phyloP scores from a whole-genome alignment of 768 basidiomycete genomes.

The Tylopilus felleus region DNA sequence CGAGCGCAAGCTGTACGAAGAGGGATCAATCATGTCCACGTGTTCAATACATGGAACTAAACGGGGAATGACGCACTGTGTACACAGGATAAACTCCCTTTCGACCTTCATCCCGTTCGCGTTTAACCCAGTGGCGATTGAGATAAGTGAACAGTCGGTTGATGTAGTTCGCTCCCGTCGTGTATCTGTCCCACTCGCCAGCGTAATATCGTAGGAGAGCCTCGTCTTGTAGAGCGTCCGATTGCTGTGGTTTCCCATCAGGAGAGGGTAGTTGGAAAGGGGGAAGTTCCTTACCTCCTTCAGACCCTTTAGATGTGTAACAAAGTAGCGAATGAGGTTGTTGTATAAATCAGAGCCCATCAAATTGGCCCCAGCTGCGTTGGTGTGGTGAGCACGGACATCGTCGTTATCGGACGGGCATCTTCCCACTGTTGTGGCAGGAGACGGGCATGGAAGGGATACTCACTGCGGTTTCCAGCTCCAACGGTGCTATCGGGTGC shows the following conservation, averaged over 20 bases:
- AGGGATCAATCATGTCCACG: constrained; percentile 1
- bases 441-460: not conserved
- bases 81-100: constrained; percentile 95
- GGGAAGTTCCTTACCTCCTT: constrained; percentile 50
- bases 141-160: constrained; percentile 97
- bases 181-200: constrained; percentile 92
- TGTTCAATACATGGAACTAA: not conserved
- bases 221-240: constrained; percentile 81
- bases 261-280: constrained; percentile 12
- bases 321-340: constrained; percentile 89
- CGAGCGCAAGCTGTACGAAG: constrained; percentile 71
- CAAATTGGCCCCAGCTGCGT: constrained; percentile 81
- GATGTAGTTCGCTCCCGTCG: constrained; percentile 95
- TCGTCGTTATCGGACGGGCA: constrained; percentile 22
- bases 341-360: constrained; percentile 98
- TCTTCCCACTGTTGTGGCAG: constrained; percentile 22
- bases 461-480: constrained; percentile 56
- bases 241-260: constrained; percentile 46
- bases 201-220: constrained; percentile 89
- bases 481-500: constrained; percentile 35
- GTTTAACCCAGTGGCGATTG: constrained; percentile 98
- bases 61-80: constrained; percentile 62
- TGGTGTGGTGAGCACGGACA: constrained; percentile 15
- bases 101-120: constrained; percentile 95
- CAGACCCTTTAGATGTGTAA: constrained; percentile 68